Evolutionary conservation across 2,329 filamentous ascomycete species (phyloP).

Genomic region (Pseudocercospora eumusae): DNA sequence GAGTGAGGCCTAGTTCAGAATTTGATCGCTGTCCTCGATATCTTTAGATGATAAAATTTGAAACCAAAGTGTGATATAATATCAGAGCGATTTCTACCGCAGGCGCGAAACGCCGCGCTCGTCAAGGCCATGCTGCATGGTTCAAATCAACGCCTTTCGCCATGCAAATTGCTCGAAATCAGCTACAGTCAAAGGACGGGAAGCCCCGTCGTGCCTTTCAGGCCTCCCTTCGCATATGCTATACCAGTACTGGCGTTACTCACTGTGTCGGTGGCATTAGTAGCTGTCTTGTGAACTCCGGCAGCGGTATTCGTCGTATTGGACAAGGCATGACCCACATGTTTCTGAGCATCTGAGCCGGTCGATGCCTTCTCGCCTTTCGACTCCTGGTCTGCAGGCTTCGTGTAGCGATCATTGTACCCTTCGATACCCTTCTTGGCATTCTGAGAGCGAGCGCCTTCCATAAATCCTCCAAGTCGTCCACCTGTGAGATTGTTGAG

Average conservation of each 20-base stretch:
- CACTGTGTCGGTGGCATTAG: slow-evolving; percentile 28
- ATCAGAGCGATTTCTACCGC: background rate
- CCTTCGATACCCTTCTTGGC: slow-evolving; percentile 28
- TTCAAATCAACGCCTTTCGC: too few relatives aligned
- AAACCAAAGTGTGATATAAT: too few relatives aligned
- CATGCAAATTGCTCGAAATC: too few relatives aligned
- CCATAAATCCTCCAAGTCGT: slow-evolving; percentile 41
- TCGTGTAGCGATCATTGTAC: slow-evolving; percentile 27
- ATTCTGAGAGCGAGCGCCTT: slow-evolving; percentile 29
- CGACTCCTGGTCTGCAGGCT: slow-evolving; percentile 16
- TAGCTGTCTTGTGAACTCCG: slow-evolving; percentile 22
- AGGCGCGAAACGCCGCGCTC: too few relatives aligned
- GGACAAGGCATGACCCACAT: slow-evolving; percentile 27
- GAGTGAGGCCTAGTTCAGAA: too few relatives aligned
- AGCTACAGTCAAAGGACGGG: too few relatives aligned
- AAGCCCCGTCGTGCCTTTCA: slow-evolving; percentile 33
- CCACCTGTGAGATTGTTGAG: slow-evolving; percentile 46
- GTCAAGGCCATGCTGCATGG: too few relatives aligned
- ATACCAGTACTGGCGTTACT: slow-evolving; percentile 16
- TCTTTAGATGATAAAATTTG: background rate
- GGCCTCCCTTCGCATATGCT: slow-evolving; percentile 31
- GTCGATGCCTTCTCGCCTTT: slow-evolving; percentile 19
- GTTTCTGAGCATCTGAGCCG: slow-evolving; percentile 21
- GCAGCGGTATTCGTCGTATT: slow-evolving; percentile 29
- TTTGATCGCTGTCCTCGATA: background rate